phyloP scores from a whole-genome alignment of 2,329 filamentous ascomycete genomes.

The Pestalotiopsis sp. region DNA sequence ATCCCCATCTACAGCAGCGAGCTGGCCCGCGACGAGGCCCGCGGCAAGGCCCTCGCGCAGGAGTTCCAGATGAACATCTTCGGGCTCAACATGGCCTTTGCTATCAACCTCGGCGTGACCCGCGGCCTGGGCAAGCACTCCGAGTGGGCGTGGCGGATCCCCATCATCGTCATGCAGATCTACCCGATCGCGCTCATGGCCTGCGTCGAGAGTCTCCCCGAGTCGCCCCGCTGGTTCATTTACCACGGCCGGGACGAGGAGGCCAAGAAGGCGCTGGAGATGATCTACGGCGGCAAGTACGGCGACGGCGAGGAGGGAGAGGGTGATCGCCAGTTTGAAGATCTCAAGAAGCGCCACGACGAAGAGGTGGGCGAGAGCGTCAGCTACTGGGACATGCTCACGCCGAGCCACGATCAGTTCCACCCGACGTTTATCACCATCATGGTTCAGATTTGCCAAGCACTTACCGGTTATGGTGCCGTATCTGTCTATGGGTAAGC shows the following conservation, averaged over 20 bases:
- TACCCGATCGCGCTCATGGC: constrained; percentile 55
- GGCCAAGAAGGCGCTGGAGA: constrained; percentile 46
- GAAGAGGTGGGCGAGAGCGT: constrained; percentile 47
- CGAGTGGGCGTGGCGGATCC: constrained; percentile 63
- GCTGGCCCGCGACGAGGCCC: constrained; percentile 53
- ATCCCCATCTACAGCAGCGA: constrained; percentile 62
- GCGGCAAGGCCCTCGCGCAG: constrained; percentile 59
- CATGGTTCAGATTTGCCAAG: constrained; percentile 65
- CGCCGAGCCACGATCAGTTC: constrained; percentile 53
- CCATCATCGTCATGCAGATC: constrained; percentile 61
- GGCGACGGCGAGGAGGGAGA: constrained; percentile 35
- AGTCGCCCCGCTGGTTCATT: constrained; percentile 59
- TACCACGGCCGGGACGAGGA: constrained; percentile 49
- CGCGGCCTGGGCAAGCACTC: constrained; percentile 51
- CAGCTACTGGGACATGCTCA: constrained; percentile 58
- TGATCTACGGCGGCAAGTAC: constrained; percentile 41
- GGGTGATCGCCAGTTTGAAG: constrained; percentile 47
- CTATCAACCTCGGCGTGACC: constrained; percentile 57
- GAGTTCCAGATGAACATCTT: constrained; percentile 67
- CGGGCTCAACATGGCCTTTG: constrained; percentile 60
- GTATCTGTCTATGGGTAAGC: constrained; percentile 54
- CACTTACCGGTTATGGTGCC: constrained; percentile 57
- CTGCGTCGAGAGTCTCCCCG: constrained; percentile 53
- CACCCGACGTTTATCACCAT: constrained; percentile 61
- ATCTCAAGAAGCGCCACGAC: constrained; percentile 49